phyloP scores from a whole-genome alignment of 306 rosid species.

The Trifolium pratense region DNA sequence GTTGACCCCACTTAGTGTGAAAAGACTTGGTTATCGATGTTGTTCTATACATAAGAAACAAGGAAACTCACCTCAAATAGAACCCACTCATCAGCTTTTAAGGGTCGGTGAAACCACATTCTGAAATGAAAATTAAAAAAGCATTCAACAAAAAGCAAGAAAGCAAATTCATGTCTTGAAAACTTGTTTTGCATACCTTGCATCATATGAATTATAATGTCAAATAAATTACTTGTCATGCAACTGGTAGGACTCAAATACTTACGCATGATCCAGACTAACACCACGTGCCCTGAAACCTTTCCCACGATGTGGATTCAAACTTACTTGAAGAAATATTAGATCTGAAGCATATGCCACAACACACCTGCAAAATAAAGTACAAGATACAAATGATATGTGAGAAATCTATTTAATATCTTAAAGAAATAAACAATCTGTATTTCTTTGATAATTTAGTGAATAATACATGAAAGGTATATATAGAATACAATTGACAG shows the following conservation, averaged over 20 bases:
- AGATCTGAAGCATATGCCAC: constrained; percentile 93
- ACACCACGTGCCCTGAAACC: constrained; percentile 69
- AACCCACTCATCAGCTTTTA: constrained; percentile 93
- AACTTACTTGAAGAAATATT: constrained; percentile 70
- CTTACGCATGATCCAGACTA: constrained; percentile 97
- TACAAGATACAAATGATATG: neutral
- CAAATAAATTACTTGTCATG: constrained; percentile 13
- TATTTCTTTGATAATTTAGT: no score
- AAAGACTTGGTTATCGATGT: neutral
- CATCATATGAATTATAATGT: constrained; percentile 8
- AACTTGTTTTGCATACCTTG: constrained; percentile 7
- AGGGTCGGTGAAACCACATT: constrained; percentile 88
- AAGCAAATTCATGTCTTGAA: neutral
- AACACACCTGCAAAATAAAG: constrained; percentile 67
- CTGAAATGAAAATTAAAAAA: constrained; percentile 49
- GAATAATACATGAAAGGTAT: no score
- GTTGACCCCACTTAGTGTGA: neutral
- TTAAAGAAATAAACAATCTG: no score
- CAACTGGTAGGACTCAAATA: constrained; percentile 32
- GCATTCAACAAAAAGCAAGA: neutral
- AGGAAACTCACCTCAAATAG: constrained; percentile 70
- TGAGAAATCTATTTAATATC: no score
- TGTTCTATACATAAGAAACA: constrained; percentile 18
- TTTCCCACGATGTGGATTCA: constrained; percentile 86
- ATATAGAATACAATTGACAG: no score